These are phyloP conservation scores for Gloeostereum incarnatum DNA, from an alignment of 768 basidiomycete species.

Conservation along the genomic window DNA sequence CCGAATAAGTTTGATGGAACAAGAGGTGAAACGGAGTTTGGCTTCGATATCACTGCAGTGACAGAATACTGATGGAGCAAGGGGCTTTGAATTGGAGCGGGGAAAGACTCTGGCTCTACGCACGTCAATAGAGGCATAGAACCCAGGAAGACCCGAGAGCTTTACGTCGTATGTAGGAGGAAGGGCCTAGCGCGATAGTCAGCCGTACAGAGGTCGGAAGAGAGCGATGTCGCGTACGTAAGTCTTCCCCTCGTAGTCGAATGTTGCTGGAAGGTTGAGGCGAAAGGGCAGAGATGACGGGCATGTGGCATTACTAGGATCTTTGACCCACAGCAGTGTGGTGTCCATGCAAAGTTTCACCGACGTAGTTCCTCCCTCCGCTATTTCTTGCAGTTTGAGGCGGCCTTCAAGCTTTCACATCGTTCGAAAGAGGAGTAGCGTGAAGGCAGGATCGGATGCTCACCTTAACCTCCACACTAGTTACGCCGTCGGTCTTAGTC, in stretches of 20 bases:
- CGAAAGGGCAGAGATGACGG: conserved; percentile 45
- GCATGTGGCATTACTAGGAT: conserved; percentile 30
- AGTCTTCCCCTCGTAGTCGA: conserved; percentile 40
- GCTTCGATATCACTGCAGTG: conserved; percentile 40
- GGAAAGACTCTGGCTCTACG: conserved; percentile 4
- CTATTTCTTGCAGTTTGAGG: conserved; percentile 51
- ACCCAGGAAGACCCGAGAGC: conserved; percentile 64
- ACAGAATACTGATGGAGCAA: conserved; percentile 39
- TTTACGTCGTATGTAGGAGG: conserved; percentile 66
- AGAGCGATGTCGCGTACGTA: conserved; percentile 38
- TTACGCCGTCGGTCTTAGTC: conserved; percentile 42
- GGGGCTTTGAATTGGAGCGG: neutral
- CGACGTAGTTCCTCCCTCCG: conserved; percentile 52
- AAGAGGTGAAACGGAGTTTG: conserved; percentile 24
- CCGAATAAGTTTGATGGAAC: conserved; percentile 40
- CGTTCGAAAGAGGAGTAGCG: neutral
- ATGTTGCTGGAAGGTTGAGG: conserved; percentile 48
- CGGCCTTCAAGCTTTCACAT: conserved; percentile 47
- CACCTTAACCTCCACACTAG: conserved; percentile 59
- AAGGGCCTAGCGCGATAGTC: conserved; percentile 34
- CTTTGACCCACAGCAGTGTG: conserved; percentile 49
- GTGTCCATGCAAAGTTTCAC: conserved; percentile 43
- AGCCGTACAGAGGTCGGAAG: conserved; percentile 3
- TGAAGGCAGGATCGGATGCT: conserved; percentile 6
- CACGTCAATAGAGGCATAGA: conserved; percentile 49